Percentiles rank a stretch among this genome's conserved stretches.
Evolutionary conservation across 1,284 basidiomycete species (phyloP).

Genomic region (Microbotryomycetes sp.): DNA sequence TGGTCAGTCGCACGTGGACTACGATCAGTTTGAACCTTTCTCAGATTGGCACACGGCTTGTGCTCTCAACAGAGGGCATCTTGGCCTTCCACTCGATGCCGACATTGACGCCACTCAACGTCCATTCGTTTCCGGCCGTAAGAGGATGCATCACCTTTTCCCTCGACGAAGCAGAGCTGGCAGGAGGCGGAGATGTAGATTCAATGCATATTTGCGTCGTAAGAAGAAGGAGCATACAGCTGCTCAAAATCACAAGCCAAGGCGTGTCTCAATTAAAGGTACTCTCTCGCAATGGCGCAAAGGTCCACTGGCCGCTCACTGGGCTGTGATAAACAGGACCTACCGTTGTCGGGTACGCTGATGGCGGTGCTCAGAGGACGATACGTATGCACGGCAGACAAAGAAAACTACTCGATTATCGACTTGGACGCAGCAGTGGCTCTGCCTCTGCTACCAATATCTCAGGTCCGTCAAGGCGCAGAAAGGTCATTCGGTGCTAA

Average conservation of each 20-base stretch:
- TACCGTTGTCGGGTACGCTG: conserved; percentile 60
- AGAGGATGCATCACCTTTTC: conserved; percentile 69
- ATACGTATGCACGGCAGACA: conserved; percentile 66
- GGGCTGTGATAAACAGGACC: conserved; percentile 50
- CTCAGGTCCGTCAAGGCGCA: conserved; percentile 52
- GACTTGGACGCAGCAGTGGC: conserved; percentile 62
- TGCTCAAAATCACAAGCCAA: conserved; percentile 57
- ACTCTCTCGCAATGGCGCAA: background rate
- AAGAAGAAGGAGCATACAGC: conserved; percentile 58
- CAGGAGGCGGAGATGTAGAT: conserved; percentile 53
- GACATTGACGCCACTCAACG: conserved; percentile 61
- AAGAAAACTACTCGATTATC: conserved; percentile 64
- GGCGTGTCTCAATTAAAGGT: conserved; percentile 57
- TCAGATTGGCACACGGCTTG: too few species aligned
- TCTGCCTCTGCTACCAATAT: conserved; percentile 65
- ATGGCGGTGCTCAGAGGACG: conserved; percentile 58
- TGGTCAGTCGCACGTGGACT: conserved; percentile 13
- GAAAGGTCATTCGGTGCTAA: too few species aligned
- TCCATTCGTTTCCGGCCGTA: conserved; percentile 58
- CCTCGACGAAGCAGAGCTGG: conserved; percentile 62
- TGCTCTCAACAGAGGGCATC: conserved; percentile 51
- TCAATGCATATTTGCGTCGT: conserved; percentile 71
- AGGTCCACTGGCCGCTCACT: conserved; percentile 37
- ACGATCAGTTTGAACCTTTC: too few species aligned
- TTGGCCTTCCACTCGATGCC: conserved; percentile 73